These are phyloP conservation scores for Penicillium concentricum DNA, from an alignment of 2,329 filamentous ascomycete genomes.

Conservation along the genomic window DNA sequence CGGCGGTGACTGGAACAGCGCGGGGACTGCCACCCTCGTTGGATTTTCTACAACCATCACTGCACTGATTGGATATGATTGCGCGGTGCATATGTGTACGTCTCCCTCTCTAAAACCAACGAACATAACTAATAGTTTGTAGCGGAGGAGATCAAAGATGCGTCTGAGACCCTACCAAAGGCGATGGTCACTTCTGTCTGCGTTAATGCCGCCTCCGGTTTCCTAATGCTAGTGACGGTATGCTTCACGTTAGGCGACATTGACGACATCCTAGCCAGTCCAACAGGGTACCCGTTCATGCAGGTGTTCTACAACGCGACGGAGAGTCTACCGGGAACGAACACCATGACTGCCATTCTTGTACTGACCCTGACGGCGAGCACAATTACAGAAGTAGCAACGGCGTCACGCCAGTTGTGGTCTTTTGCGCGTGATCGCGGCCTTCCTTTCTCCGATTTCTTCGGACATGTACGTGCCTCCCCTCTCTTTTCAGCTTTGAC, in stretches of 20 bases:
- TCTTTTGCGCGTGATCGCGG: slow-evolving; percentile 47
- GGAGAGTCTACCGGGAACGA: slow-evolving; percentile 40
- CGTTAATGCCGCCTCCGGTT: slow-evolving; percentile 40
- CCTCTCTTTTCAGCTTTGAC: no score
- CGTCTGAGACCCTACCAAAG: slow-evolving; percentile 35
- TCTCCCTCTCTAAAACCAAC: neutral
- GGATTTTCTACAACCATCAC: slow-evolving; percentile 4
- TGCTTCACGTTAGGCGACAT: slow-evolving; percentile 40
- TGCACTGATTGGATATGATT: slow-evolving; percentile 5
- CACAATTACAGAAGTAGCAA: slow-evolving; percentile 35
- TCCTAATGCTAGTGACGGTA: slow-evolving; percentile 41
- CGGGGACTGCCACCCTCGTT: neutral
- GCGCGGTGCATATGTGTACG: slow-evolving; percentile 14
- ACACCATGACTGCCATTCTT: slow-evolving; percentile 47
- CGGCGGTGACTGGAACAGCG: neutral
- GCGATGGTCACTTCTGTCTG: slow-evolving; percentile 39
- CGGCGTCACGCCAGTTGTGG: slow-evolving; percentile 36
- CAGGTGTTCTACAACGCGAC: slow-evolving; percentile 37
- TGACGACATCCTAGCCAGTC: slow-evolving; percentile 23
- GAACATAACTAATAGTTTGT: neutral
- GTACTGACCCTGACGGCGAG: slow-evolving; percentile 40
- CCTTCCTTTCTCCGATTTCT: slow-evolving; percentile 31
- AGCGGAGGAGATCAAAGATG: slow-evolving; percentile 43
- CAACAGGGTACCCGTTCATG: slow-evolving; percentile 36
- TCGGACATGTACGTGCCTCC: slow-evolving; percentile 11